Percentiles rank a stretch among this genome's conserved stretches.
Evolutionary conservation across 225 moss, liverwort and hornwort genomes (phyloP).

Genomic region (Asterella californica): DNA sequence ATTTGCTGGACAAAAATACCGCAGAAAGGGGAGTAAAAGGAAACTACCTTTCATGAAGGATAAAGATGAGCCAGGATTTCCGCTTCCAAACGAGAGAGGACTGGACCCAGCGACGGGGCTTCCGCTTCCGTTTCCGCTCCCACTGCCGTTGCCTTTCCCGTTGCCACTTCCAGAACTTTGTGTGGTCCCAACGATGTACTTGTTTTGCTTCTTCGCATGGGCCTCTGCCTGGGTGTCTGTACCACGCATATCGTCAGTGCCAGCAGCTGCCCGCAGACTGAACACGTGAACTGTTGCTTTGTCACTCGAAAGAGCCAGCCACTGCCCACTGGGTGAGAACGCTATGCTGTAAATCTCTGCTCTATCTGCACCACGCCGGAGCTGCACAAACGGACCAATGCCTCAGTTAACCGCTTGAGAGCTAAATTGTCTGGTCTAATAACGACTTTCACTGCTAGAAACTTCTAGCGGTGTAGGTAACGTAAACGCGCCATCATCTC

Average conservation of each 20-base stretch:
- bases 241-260: constrained; percentile 39
- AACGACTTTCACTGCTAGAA: not conserved
- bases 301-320: constrained; percentile 80
- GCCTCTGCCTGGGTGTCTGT: constrained; percentile 31
- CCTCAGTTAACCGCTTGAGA: not conserved
- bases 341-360: constrained; percentile 82
- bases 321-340: constrained; percentile 70
- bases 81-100: constrained; percentile 57
- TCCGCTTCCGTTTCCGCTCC: constrained; percentile 42
- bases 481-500: not conserved
- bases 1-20: not conserved
- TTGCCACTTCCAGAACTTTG: constrained; percentile 29
- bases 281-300: constrained; percentile 90
- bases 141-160: constrained; percentile 15
- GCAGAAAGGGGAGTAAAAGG: not conserved
- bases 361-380: constrained; percentile 74
- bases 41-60: constrained; percentile 91
- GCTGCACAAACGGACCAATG: constrained; percentile 32
- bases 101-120: constrained; percentile 54
- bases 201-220: constrained; percentile 11
- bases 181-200: constrained; percentile 6
- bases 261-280: constrained; percentile 45
- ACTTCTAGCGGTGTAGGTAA: not conserved
- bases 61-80: constrained; percentile 88
- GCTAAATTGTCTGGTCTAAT: not conserved